Percentiles rank a stretch among this genome's conserved stretches.
These are phyloP conservation scores for Clitoria ternatea DNA, from an alignment of 306 rosid genomes.

Conservation along the genomic window DNA sequence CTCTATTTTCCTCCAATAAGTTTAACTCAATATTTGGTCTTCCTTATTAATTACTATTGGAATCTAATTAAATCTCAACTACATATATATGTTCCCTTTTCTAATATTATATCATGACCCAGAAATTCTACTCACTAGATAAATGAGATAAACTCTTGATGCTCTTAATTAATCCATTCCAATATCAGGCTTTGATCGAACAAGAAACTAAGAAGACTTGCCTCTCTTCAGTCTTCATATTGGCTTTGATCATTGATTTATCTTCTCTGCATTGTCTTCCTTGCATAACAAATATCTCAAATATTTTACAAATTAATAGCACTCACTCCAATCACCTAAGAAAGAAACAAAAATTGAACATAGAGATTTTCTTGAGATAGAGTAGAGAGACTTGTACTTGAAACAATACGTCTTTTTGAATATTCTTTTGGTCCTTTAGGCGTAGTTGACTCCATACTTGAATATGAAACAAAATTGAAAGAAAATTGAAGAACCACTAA, in stretches of 20 bases:
- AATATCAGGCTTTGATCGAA: slow-evolving; percentile 51
- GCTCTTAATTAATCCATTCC: slow-evolving; percentile 61
- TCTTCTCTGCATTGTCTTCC: slow-evolving; percentile 54
- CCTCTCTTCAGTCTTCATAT: slow-evolving; percentile 44
- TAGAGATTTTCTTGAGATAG: not conserved
- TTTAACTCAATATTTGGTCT: no score
- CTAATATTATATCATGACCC: no score
- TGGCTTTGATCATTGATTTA: slow-evolving; percentile 22
- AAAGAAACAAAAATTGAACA: not conserved
- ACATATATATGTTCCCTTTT: no score
- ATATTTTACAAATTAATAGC: slow-evolving; percentile 19
- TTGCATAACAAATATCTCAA: slow-evolving; percentile 29
- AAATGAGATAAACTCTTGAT: slow-evolving; percentile 69
- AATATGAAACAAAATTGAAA: slow-evolving; percentile 64
- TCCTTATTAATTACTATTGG: no score
- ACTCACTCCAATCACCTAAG: not conserved
- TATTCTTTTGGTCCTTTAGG: slow-evolving; percentile 29
- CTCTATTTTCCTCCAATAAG: no score
- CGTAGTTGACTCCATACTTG: slow-evolving; percentile 56
- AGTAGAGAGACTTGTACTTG: slow-evolving; percentile 41
- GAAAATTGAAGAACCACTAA: slow-evolving; percentile 60
- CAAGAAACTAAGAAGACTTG: slow-evolving; percentile 32
- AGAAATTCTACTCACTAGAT: slow-evolving; percentile 51
- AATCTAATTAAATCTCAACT: no score
- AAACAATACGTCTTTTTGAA: slow-evolving; percentile 25